Evolutionary conservation across 495 filamentous ascomycete species (phyloP), one percentile per base, ranked within the genome.

Genomic region (Chaetomium fimeti): DNA sequence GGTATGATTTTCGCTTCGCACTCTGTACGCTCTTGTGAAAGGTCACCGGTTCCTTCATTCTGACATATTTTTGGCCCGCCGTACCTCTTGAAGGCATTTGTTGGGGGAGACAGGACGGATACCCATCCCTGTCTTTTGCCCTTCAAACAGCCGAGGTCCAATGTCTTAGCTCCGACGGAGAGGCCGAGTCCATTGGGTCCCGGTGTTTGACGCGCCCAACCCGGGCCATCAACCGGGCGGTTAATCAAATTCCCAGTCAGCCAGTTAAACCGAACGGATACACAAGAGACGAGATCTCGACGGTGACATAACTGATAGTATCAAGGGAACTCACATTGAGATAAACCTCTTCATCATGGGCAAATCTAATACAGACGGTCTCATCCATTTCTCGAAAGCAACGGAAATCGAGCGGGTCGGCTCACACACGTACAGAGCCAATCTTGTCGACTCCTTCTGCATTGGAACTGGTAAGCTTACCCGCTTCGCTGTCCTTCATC

Each of bases 371-470:
- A 47, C 52, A 18, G 32, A 51, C 15, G 18, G 38, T 2, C 53
- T 69, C 13, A 47, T 74, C 12, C 63, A 72, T 7, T 75, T 78
- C 49, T 68, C 68, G 5, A 56, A 75, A 43, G 70, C 74, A 8
- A 73, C 83, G 18, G 74, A 77, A 15, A 73, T 89, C 25, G 75
- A 75, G 27, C 78, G 75, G n/a, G 60, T 88, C 48, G 83, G 82
- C 64, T 77, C 82, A 0, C 83, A 88, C 69, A 85, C 83, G 2
- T 93, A 92, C 74, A 74, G 74, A 11, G 83, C 79, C 32, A 66
- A 84, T 63, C 82, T 93, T 22, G 70, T 71, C 5, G 75, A 82
- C 18, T 82, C 84, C 20, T 93, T 86, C 84, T 88, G 83, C 65
- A 91, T 92, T 66, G 90, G 90, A 53, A 82, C 81, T 20, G 87